These are phyloP conservation scores for Saccharomyces pastorianus DNA, from an alignment of 1,139 yeast species.

Conservation along the genomic window DNA sequence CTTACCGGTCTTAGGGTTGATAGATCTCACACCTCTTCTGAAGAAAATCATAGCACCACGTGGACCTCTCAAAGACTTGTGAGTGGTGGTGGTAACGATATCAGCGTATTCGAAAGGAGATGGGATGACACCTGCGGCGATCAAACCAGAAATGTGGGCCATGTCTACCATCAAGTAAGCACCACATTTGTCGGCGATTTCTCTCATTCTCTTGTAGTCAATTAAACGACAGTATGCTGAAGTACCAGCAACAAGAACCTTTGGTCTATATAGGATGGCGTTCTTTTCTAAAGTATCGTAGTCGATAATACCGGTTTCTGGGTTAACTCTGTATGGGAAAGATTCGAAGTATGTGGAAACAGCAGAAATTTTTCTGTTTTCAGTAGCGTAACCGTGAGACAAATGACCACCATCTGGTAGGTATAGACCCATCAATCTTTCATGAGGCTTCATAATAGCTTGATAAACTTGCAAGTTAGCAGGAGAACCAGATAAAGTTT, in stretches of 20 bases:
- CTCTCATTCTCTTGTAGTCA: slow-evolving; percentile 92
- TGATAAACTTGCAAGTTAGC: slow-evolving; percentile 95
- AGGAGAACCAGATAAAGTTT: slow-evolving; percentile 92
- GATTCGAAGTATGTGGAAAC: slow-evolving; percentile 96
- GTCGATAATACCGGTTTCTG: slow-evolving; percentile 87
- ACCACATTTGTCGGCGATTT: slow-evolving; percentile 92
- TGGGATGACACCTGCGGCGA: slow-evolving; percentile 94
- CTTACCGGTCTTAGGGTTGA: slow-evolving; percentile 86
- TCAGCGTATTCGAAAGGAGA: slow-evolving; percentile 95
- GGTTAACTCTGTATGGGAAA: slow-evolving; percentile 94
- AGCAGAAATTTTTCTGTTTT: slow-evolving; percentile 87
- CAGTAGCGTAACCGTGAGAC: slow-evolving; percentile 97
- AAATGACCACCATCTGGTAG: slow-evolving; percentile 98
- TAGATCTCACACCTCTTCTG: slow-evolving; percentile 90
- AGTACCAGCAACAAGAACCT: slow-evolving; percentile 93
- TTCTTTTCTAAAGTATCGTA: slow-evolving; percentile 90
- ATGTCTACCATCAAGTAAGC: slow-evolving; percentile 94
- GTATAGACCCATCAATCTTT: slow-evolving; percentile 93
- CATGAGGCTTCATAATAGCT: slow-evolving; percentile 90
- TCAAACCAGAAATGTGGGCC: slow-evolving; percentile 96
- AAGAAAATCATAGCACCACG: slow-evolving; percentile 98
- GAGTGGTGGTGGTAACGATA: slow-evolving; percentile 96
- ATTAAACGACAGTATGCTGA: slow-evolving; percentile 94
- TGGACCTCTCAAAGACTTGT: slow-evolving; percentile 97
- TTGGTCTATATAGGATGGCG: slow-evolving; percentile 86